phyloP scores from a whole-genome alignment of 1,284 basidiomycete species.

The Moniliella sp. region DNA sequence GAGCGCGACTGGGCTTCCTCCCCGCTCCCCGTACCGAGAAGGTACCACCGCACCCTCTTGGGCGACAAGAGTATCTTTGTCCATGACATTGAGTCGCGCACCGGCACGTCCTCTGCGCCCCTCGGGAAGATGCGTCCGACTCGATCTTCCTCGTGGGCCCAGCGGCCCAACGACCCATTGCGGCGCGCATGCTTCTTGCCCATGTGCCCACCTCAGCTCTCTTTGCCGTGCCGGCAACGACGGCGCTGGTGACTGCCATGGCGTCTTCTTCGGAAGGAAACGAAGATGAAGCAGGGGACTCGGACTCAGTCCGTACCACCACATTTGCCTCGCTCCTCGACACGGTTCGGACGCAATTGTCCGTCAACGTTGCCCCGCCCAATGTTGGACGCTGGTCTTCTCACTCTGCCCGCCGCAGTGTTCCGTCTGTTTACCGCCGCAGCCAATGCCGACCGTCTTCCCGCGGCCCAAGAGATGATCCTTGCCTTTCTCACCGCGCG shows the following conservation, averaged over 20 bases:
- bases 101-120: constrained; percentile 85
- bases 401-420: too few relatives aligned
- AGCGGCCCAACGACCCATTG: constrained; percentile 85
- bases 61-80: constrained; percentile 94
- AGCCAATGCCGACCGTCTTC: too few relatives aligned
- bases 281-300: too few relatives aligned
- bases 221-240: constrained; percentile 58
- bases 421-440: too few relatives aligned
- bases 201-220: constrained; percentile 94
- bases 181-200: constrained; percentile 76
- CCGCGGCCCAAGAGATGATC: too few relatives aligned
- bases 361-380: too few relatives aligned
- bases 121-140: constrained; percentile 78
- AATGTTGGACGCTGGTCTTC: too few relatives aligned
- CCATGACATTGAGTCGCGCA: constrained; percentile 86
- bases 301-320: too few relatives aligned
- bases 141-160: constrained; percentile 81
- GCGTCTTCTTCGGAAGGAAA: too few relatives aligned
- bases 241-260: constrained; percentile 56
- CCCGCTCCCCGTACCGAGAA: constrained; percentile 69
- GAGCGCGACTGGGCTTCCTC: constrained; percentile 92
- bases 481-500: too few relatives aligned
- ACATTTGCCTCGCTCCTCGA: too few relatives aligned
- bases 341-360: too few relatives aligned
- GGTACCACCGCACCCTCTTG: constrained; percentile 78